Evolutionary conservation across 345 rosid genomes (phyloP), one percentile per base, ranked within the genome.

Genomic region (Psidium friedrichsthalianum): DNA sequence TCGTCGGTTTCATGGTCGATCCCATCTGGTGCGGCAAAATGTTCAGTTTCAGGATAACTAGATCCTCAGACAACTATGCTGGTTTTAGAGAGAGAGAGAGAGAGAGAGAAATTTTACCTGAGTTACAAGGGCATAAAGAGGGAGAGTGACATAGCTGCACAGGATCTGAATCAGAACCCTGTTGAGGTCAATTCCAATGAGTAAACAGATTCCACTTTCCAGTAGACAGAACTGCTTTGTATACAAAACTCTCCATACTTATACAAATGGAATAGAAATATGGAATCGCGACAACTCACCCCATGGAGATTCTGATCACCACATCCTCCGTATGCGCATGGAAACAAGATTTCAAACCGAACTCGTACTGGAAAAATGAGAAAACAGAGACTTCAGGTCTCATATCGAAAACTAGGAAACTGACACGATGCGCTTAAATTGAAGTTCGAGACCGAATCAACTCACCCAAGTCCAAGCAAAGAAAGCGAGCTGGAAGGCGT

Each of bases 81-180:
- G 36, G 74, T 83, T 83, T 25, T 36, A 53, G 74, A 55, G 57
- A 36, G 74, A 36, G 6, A 83, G 16, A 29, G 8, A 44, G 24
- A 20, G 21, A 40, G 5, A 11, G 24, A 20, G 21, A 40, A 5
- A 11, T 56, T 21, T 83, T 88, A 94, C 96, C 91, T 94, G 99
- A 56, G 98, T 97, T 16, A 97, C 99, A 2, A 96, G 93, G 58
- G 99, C 99, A 61, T 97, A 93, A 1, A 97, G 94, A 84, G 99
- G 99, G 58, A 97, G 98, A 51, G 99, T 97, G 85, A 96, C 95
- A 21, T 97, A 96, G 87, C 99, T 97, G 93, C 99, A 96, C 5
- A 97, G 90, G 83, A 96, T 54, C 89, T 97, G 99, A 69, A 96
- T 91, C 49, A 95, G 11, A 82, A 95, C 89, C 93, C 99, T 97